phyloP scores from a whole-genome alignment of 2,329 filamentous ascomycete species.

The Colletotrichum filicis region DNA sequence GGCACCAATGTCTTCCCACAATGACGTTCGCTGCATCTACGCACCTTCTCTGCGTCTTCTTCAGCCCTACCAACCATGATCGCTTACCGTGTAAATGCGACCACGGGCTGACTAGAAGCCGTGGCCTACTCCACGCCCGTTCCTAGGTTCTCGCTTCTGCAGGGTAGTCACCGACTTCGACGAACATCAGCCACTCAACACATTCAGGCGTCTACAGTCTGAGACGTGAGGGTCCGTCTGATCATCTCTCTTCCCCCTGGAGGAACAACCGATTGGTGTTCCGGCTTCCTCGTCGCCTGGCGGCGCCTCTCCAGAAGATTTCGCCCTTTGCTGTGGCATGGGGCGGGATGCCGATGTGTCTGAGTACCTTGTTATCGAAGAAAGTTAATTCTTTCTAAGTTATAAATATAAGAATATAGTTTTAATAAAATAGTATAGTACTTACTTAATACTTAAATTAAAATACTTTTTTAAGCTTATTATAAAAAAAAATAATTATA shows the following conservation, averaged over 20 bases:
- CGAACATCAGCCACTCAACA: background rate
- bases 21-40: background rate
- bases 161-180: background rate
- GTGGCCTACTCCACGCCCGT: background rate
- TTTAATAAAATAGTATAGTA: no score
- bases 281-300: background rate
- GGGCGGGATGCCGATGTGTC: background rate
- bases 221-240: constrained; percentile 11
- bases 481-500: no score
- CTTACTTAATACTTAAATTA: no score
- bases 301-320: background rate
- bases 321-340: constrained; percentile 12
- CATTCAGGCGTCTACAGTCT: background rate
- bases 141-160: background rate
- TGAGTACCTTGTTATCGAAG: no score
- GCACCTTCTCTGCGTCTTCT: constrained; percentile 19
- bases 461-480: no score
- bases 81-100: background rate
- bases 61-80: constrained; percentile 27
- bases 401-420: no score
- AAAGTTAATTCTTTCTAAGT: no score
- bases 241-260: background rate
- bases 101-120: background rate
- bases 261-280: background rate
- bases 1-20: background rate